phyloP scores from a whole-genome alignment of 1,139 yeast species.

The Yamadazyma diddensiae region DNA sequence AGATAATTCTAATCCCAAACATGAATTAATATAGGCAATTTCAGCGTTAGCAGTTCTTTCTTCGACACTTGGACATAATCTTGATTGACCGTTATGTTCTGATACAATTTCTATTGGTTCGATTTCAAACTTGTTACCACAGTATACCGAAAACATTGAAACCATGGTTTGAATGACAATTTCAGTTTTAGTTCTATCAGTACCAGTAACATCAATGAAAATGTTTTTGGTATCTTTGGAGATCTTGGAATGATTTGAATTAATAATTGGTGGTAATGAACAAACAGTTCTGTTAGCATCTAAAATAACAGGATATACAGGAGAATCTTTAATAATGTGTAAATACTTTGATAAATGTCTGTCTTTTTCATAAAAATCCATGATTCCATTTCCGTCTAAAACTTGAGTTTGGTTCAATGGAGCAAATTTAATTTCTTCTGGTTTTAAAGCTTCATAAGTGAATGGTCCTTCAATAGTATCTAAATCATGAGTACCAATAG shows the following conservation, averaged over 20 bases:
- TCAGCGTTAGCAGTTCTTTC: constrained; percentile 76
- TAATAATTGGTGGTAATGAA: constrained; percentile 96
- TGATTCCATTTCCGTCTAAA: constrained; percentile 73
- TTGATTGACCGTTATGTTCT: constrained; percentile 74
- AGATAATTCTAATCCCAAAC: constrained; percentile 74
- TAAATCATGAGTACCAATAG: constrained; percentile 96
- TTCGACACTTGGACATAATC: constrained; percentile 70
- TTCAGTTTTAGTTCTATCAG: constrained; percentile 90
- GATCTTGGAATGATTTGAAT: constrained; percentile 88
- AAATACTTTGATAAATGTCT: constrained; percentile 86
- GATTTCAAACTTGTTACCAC: constrained; percentile 70
- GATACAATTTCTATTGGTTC: constrained; percentile 89
- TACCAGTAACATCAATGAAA: constrained; percentile 92
- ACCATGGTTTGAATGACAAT: constrained; percentile 87
- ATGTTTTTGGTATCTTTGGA: constrained; percentile 81
- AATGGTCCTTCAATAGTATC: constrained; percentile 82
- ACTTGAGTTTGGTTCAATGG: constrained; percentile 84
- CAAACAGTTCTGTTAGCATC: constrained; percentile 79
- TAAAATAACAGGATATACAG: constrained; percentile 86
- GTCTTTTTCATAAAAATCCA: constrained; percentile 90
- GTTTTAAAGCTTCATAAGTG: constrained; percentile 82
- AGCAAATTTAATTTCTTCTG: constrained; percentile 70
- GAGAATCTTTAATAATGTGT: constrained; percentile 83
- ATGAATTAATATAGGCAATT: constrained; percentile 82
- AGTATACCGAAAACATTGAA: constrained; percentile 93